Percentiles rank a stretch among this genome's conserved stretches.
Evolutionary conservation across 2,329 filamentous ascomycete species (phyloP).

Genomic region (Fusarium udum): DNA sequence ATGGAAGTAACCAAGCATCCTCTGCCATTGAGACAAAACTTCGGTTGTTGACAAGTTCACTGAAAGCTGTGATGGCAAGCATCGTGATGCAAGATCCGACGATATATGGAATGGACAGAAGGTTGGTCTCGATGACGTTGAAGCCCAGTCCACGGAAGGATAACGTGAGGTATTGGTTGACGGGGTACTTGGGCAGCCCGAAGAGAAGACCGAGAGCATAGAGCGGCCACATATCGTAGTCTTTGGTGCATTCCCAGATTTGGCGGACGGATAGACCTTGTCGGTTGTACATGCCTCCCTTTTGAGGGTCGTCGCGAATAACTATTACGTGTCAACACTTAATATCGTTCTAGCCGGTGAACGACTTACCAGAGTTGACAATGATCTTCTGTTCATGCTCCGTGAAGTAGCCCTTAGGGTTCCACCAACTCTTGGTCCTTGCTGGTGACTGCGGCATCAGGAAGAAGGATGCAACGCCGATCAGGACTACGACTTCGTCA

Average conservation of each 20-base stretch:
- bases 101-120: constrained; percentile 61
- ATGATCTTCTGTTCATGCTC: constrained; percentile 59
- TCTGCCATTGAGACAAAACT: constrained; percentile 57
- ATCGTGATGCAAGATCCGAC: constrained; percentile 59
- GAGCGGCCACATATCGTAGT: constrained; percentile 64
- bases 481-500: background rate
- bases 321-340: constrained; percentile 18
- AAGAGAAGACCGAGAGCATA: constrained; percentile 60
- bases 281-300: constrained; percentile 65
- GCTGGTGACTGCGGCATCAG: background rate
- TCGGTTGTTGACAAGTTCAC: constrained; percentile 60
- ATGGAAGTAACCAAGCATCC: constrained; percentile 64
- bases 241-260: constrained; percentile 58
- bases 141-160: constrained; percentile 61
- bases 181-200: constrained; percentile 58
- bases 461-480: background rate
- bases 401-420: background rate
- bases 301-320: constrained; percentile 65
- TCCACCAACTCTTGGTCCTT: background rate
- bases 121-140: constrained; percentile 60
- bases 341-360: rapidly evolving
- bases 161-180: constrained; percentile 60
- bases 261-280: constrained; percentile 55
- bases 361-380: constrained; percentile 48
- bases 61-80: constrained; percentile 49